phyloP scores from a whole-genome alignment of 2,329 filamentous ascomycete species.

The Fusarium veterinarium region DNA sequence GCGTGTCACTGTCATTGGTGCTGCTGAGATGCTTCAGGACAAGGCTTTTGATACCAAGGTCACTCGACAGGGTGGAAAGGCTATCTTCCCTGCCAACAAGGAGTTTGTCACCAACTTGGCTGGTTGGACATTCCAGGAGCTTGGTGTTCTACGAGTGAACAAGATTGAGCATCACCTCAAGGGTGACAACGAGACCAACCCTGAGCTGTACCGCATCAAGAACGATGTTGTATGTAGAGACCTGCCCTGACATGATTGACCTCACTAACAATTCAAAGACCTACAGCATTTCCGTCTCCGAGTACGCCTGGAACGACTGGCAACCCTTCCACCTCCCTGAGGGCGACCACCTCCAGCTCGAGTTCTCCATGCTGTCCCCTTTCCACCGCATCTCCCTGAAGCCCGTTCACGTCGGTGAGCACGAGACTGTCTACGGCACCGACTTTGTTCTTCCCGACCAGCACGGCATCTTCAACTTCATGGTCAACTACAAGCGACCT shows the following conservation, averaged over 20 bases:
- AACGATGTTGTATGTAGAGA: slow-evolving; percentile 83
- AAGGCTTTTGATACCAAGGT: slow-evolving; percentile 89
- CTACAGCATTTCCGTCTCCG: slow-evolving; percentile 89
- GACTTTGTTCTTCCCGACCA: slow-evolving; percentile 91
- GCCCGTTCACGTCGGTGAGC: slow-evolving; percentile 66
- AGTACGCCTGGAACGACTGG: slow-evolving; percentile 82
- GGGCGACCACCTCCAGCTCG: slow-evolving; percentile 85
- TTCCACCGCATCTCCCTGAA: slow-evolving; percentile 88
- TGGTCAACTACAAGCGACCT: slow-evolving; percentile 95
- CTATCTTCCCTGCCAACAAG: slow-evolving; percentile 77
- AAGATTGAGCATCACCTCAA: slow-evolving; percentile 79
- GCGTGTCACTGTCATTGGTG: slow-evolving; percentile 85
- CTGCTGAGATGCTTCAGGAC: slow-evolving; percentile 87
- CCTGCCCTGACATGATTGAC: neutral
- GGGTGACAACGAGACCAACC: slow-evolving; percentile 74
- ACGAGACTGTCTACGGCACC: slow-evolving; percentile 78
- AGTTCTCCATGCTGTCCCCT: slow-evolving; percentile 98
- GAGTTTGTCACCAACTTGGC: slow-evolving; percentile 87
- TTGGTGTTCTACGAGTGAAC: slow-evolving; percentile 87
- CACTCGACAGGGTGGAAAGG: slow-evolving; percentile 65
- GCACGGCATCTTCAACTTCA: slow-evolving; percentile 99
- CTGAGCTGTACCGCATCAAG: slow-evolving; percentile 93
- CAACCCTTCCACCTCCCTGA: slow-evolving; percentile 76
- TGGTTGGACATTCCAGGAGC: slow-evolving; percentile 97
- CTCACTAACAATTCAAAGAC: slow-evolving; percentile 63